Evolutionary conservation across 805 yeast genomes (phyloP).

Genomic region (Yarrowia sp.): DNA sequence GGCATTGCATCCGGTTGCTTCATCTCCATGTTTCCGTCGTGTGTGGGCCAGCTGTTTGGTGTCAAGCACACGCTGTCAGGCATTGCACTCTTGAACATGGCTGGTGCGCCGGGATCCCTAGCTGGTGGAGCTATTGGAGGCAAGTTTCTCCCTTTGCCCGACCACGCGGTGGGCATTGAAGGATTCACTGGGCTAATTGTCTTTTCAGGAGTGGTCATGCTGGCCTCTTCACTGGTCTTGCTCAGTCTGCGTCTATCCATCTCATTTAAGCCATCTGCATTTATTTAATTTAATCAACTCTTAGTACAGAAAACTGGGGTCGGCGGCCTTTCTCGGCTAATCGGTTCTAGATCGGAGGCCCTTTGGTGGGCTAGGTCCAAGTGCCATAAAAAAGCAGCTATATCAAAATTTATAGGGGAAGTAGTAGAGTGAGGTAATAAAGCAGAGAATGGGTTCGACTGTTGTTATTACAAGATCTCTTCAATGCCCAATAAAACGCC

Average conservation of each 20-base stretch:
- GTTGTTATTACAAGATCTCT: too few species aligned
- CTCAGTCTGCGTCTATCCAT: constrained; percentile 41
- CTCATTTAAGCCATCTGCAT: constrained; percentile 42
- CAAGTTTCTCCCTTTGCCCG: constrained; percentile 47
- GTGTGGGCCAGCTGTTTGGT: constrained; percentile 51
- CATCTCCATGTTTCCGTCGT: constrained; percentile 51
- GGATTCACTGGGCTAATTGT: constrained; percentile 45
- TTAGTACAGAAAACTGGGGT: neutral
- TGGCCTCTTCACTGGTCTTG: constrained; percentile 42
- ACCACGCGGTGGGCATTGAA: constrained; percentile 40
- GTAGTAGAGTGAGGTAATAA: neutral
- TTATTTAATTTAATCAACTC: constrained; percentile 39
- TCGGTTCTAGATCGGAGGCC: neutral
- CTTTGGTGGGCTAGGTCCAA: neutral
- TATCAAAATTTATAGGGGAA: neutral
- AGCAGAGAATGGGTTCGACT: too few species aligned
- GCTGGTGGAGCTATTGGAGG: constrained; percentile 53
- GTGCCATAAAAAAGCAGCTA: neutral
- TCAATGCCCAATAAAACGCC: too few species aligned
- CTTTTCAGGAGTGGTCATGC: constrained; percentile 49
- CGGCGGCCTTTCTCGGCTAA: neutral
- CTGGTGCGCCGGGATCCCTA: constrained; percentile 49
- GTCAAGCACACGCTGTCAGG: constrained; percentile 49
- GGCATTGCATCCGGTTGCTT: constrained; percentile 51
- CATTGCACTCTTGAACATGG: constrained; percentile 48